phyloP scores from a whole-genome alignment of 2,329 filamentous ascomycete species.

The Bimuria novae-zelandiae region DNA sequence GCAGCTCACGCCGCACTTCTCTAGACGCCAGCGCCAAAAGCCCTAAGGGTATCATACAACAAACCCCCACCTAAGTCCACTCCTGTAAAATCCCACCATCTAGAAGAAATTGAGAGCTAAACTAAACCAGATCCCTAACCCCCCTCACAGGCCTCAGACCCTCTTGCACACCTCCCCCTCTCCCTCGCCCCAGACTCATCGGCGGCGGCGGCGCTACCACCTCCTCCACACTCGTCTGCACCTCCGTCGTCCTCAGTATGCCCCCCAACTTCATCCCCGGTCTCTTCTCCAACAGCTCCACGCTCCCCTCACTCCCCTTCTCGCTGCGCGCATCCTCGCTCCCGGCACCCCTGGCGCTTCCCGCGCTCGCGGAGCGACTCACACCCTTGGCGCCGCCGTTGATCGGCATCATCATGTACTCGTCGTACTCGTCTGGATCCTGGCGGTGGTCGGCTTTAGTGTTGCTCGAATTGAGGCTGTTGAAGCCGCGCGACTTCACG shows the following conservation, averaged over 20 bases:
- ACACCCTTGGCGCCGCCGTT: constrained; percentile 15
- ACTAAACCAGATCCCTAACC: neutral
- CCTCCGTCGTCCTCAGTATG: constrained; percentile 14
- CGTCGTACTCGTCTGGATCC: constrained; percentile 4
- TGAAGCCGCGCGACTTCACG: constrained; percentile 8
- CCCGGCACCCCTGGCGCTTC: neutral
- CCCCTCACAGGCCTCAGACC: neutral
- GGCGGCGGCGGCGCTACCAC: neutral
- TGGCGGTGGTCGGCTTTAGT: neutral
- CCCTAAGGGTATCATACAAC: too few relatives aligned
- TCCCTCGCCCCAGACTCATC: too few relatives aligned
- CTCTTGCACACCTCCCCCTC: neutral
- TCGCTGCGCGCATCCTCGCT: constrained; percentile 1
- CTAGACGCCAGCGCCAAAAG: too few relatives aligned
- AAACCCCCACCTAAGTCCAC: too few relatives aligned
- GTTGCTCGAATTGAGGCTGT: constrained; percentile 13
- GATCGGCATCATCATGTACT: constrained; percentile 15
- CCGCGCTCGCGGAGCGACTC: neutral
- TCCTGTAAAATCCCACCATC: too few relatives aligned
- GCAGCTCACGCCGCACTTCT: too few relatives aligned
- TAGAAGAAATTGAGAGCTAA: too few relatives aligned
- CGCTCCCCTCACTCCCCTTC: constrained; percentile 15
- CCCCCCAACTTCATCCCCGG: constrained; percentile 1
- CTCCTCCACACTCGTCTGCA: neutral
- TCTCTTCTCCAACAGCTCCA: constrained; percentile 7